Base-by-base conservation (phyloP, 1,284 basidiomycete species). In the Apiotrichum akiyoshidainum region DNA sequence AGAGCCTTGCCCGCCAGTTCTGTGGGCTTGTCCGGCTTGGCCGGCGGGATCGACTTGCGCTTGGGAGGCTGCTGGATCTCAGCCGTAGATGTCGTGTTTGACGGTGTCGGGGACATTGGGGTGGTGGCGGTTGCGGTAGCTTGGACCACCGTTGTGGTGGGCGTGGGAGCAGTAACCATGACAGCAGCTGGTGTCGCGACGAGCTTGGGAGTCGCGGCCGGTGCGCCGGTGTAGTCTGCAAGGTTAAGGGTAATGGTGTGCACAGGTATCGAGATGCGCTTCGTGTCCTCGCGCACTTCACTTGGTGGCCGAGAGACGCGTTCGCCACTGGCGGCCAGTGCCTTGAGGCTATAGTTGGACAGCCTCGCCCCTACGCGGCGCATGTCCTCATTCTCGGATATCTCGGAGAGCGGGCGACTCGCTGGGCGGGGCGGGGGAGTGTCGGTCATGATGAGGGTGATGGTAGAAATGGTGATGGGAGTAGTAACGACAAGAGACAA, bases 241-340 rank as follows among this genome's bases (percentile, higher is more conserved):
- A 76, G 65, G 55, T 76, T 76, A 47, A 76, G 60, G 9, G 74
- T 71, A 57, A 76, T 72, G 31, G 72, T 74, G 51, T 72, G 69
- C 31, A 72, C 54, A 22, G 65, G 67, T 14, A 59, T 49, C 19
- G 65, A 63, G n/a, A 62, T 37, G 26, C 66, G 58, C 57, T 66
- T 66, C 14, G 60, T 17, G 21, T 65, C 62, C 21, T 73, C 70
- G n/a, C 60, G 56, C 14, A 65, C 61, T 51, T 69, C 67, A 56
- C 69, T 71, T 5, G 54, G 50, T n/a, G 71, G 69, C 11, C 69
- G 62, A 17, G 66, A 66, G 16, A 41, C 44, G 35, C 33, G n/a
- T 40, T 55, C 46, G 19, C 55, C 55, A 50, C 44, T 44, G 33
- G 16, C 40, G 13, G 35, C 48, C 22, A 22, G 48, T 17, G 57